phyloP scores from a whole-genome alignment of 1,284 basidiomycete genomes.

The Leucoagaricus sp. region DNA sequence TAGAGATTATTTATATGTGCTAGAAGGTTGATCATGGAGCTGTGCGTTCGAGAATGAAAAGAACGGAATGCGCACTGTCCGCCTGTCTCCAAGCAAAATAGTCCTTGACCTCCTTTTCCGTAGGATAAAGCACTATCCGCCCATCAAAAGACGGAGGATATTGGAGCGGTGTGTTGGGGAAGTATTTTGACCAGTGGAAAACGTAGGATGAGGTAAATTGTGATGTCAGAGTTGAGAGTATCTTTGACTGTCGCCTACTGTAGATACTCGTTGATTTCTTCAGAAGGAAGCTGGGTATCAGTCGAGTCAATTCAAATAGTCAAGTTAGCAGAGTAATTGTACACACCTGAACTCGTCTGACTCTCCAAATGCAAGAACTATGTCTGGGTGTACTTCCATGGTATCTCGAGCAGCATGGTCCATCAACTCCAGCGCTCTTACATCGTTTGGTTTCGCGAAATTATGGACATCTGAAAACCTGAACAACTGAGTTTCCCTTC shows the following conservation, averaged over 20 bases:
- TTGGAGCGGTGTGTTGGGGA: conserved; percentile 69
- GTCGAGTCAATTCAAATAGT: not conserved
- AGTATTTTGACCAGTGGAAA: conserved; percentile 81
- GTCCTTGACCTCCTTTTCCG: conserved; percentile 73
- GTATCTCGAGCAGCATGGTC: conserved; percentile 85
- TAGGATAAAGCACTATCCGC: conserved; percentile 85
- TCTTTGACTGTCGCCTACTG: conserved; percentile 87
- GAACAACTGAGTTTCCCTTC: conserved; percentile 12
- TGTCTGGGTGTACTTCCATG: conserved; percentile 82
- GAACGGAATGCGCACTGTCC: conserved; percentile 69
- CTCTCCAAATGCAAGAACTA: conserved; percentile 91
- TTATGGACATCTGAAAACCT: conserved; percentile 86
- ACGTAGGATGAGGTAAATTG: conserved; percentile 94
- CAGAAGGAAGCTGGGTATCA: conserved; percentile 75
- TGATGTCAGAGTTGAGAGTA: conserved; percentile 87
- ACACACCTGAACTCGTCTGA: conserved; percentile 93
- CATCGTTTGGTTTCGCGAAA: conserved; percentile 93
- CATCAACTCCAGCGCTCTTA: conserved; percentile 87
- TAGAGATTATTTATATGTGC: conserved; percentile 99
- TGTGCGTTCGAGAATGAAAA: not conserved
- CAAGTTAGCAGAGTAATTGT: conserved; percentile 1
- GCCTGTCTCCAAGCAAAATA: conserved; percentile 97
- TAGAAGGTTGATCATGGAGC: conserved; percentile 35
- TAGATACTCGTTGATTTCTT: conserved; percentile 77
- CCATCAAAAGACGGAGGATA: conserved; percentile 95